Conservation (phyloP, 2,329 filamentous ascomycete genomes). For the Escovopsis sp. region DNA sequence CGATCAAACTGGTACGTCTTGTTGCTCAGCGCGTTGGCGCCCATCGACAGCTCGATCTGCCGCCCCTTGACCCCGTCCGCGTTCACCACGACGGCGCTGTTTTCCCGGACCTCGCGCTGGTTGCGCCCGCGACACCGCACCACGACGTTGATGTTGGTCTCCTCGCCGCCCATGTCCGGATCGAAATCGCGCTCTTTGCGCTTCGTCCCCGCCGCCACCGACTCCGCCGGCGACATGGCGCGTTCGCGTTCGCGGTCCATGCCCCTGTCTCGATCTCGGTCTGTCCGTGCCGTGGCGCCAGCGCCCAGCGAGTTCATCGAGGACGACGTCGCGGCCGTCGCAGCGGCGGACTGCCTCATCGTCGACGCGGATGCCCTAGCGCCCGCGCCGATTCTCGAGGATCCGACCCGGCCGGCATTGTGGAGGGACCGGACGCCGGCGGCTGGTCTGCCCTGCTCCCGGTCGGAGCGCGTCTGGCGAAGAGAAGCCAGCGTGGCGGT, state of each 20-base stretch:
- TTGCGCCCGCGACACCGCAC: slow-evolving; percentile 88
- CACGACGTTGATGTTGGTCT: slow-evolving; percentile 96
- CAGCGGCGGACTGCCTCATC: slow-evolving; percentile 11
- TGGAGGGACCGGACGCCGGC: slow-evolving; percentile 14
- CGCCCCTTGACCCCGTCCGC: slow-evolving; percentile 82
- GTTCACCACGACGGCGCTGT: slow-evolving; percentile 80
- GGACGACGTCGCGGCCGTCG: slow-evolving; percentile 1
- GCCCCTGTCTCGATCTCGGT: neutral
- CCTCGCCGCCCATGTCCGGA: slow-evolving; percentile 45
- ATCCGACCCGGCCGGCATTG: slow-evolving; percentile 11
- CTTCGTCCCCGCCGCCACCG: slow-evolving; percentile 51
- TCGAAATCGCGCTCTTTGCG: slow-evolving; percentile 82
- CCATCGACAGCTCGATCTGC: slow-evolving; percentile 77
- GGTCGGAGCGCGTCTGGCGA: slow-evolving; percentile 22
- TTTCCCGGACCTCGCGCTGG: slow-evolving; percentile 83
- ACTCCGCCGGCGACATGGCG: slow-evolving; percentile 55
- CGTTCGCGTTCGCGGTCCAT: slow-evolving; percentile 12
- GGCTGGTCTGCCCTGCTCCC: slow-evolving; percentile 20
- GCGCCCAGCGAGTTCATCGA: too few relatives aligned
- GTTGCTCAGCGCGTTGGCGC: slow-evolving; percentile 79
- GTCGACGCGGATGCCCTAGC: slow-evolving; percentile 9
- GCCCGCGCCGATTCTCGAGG: slow-evolving; percentile 10
- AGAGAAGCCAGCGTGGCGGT: slow-evolving; percentile 15
- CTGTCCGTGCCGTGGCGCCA: slow-evolving; percentile 7
- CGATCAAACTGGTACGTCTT: slow-evolving; percentile 96